Evolutionary conservation across 169 alveolate genomes (phyloP), one percentile per base, ranked within the genome.

Genomic region (Hepatocystis sp.): DNA sequence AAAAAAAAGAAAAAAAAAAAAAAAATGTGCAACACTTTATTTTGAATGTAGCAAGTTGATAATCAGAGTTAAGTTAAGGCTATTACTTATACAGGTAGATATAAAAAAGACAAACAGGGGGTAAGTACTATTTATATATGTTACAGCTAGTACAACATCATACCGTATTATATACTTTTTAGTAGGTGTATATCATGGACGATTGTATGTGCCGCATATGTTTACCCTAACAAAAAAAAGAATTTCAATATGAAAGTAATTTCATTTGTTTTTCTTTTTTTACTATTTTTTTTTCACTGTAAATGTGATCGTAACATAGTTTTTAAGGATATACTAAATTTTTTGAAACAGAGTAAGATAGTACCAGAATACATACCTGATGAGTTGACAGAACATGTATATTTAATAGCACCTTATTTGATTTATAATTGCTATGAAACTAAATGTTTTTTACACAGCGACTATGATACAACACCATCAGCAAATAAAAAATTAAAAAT

Each of bases 401-500:
- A 52, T 21, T 10, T 76, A 42, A 49, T 76, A 2, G 58, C 88
- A n/a, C 88, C 88, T 1, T 76, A 76, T 40, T 36, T 76, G 17
- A 60, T 42, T 3, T 76, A 76, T 39, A 76, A 58, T 21, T 76
- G 58, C 30, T 58, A 76, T 42, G 64, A 49, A n/a, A 76, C 34
- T 39, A 25, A 58, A n/a, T 76, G 58, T 34, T 60, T 58, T 40
- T 25, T 76, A 27, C 88, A 76, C 39, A 76, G 58, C 11, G 46
- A 76, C 58, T 64, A 58, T 1, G 88, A 76, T 11, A 32, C 44
- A n/a, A 17, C 63, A 2, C 58, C 53, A 13, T 15, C 28, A 27
- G 40, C 13, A 1, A 60, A 68, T 28, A 23, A 7, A n/a, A 53
- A 28, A 30, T 2, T n/a, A 2, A 32, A 53, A 27, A 32, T 51